Base-by-base conservation (phyloP, 1,139 yeast genomes). In the Sugiyamaella grinbergsii region DNA sequence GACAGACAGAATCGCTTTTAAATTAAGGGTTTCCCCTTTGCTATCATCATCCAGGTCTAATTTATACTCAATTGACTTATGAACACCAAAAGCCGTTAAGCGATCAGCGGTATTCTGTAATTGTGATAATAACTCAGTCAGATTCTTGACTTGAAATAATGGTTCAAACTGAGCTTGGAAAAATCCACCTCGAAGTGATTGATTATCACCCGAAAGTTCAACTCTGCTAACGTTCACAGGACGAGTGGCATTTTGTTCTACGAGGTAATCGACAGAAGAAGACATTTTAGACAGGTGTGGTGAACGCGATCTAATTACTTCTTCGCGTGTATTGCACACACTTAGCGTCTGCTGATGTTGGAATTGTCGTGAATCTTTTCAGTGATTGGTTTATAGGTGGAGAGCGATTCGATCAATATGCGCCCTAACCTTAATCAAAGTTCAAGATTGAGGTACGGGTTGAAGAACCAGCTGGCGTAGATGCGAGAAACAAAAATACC, bases 131-230 rank as follows among this genome's bases (percentile, higher is more conserved):
- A 70, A 58, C 31, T 61, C 58, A 15, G 58, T 58, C 32, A 71
- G 53, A 11, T 67, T 62, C 26, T 43, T 41, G 3, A 67, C 61
- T 10, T 68, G 62, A 32, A 82, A 67, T 46, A 85, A 65, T 1
- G 88, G 86, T 18, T 66, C 64, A 34, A 86, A 67, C 59, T 85
- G 93, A 4, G 71, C 63, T 23, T 70, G 65, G 5, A 85, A 64
- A 59, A 85, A 83, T 0, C 71, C 47, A 47, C 76, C 74, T 31
- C 91, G 71, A 57, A 77, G 79, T 16, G 70, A 69, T 45, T 75
- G 75, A 10, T 79, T 31, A 13, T 32, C 75, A 36, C 85, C 85
- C 39, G 78, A 71, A 5, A 84, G 71, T 56, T 80, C 81, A 11
- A 83, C 79, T 47, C 75, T 72, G 26, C 72, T 62, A 39, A 60